Conservation (phyloP, 208 protist genomes). For the Crithidia bombi region DNA sequence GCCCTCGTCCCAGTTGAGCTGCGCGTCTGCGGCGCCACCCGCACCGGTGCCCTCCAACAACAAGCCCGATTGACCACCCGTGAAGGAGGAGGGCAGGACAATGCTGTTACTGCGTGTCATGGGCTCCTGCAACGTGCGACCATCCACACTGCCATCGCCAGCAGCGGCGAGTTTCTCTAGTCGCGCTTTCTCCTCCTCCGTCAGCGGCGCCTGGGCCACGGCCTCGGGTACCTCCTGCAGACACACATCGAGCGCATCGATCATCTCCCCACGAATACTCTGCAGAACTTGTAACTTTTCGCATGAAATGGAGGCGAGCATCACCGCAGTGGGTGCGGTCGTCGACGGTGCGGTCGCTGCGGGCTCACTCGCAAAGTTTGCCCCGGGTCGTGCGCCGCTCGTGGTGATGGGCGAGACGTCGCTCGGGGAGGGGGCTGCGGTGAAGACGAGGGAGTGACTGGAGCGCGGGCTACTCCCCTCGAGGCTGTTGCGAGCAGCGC, state of each 20-base stretch:
- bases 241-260: slow-evolving; percentile 84
- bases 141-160: neutral
- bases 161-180: neutral
- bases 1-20: slow-evolving; percentile 2
- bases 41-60: neutral
- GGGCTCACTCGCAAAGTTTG: neutral
- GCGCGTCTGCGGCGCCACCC: neutral
- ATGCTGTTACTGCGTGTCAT: slow-evolving; percentile 22
- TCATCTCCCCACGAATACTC: slow-evolving; percentile 66
- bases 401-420: neutral
- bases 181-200: slow-evolving; percentile 5
- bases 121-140: slow-evolving; percentile 3
- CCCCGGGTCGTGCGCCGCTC: neutral
- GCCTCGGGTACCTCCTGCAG: slow-evolving; percentile 65
- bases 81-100: slow-evolving; percentile 17
- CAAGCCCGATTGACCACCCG: neutral
- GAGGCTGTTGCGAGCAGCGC: slow-evolving; percentile 4
- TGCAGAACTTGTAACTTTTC: slow-evolving; percentile 33
- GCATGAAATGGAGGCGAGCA: neutral
- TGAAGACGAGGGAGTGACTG: slow-evolving; percentile 8
- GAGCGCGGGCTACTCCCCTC: slow-evolving; percentile 9
- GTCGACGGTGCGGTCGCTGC: neutral
- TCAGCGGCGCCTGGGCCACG: neutral
- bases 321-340: neutral
- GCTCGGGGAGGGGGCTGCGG: slow-evolving; percentile 3